Evolutionary conservation across 73 alveolate species (phyloP).

Genomic region (Symbiodinium pilosum): DNA sequence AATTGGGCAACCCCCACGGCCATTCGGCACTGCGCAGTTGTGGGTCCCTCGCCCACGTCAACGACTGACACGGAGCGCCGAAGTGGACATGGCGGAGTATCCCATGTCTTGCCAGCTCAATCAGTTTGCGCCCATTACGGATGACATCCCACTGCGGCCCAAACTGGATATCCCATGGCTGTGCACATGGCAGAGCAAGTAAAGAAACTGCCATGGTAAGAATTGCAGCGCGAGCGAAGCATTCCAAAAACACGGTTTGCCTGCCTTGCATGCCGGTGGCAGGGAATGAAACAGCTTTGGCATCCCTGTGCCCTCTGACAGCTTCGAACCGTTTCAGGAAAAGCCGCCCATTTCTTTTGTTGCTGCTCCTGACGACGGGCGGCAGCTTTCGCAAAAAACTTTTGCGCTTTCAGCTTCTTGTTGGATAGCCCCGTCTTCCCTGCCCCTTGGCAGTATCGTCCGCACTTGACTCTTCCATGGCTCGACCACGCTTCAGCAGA

Average conservation of each 20-base stretch:
- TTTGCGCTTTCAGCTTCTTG: background rate
- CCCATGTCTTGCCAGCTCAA: background rate
- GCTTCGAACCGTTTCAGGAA: background rate
- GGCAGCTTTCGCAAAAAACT: background rate
- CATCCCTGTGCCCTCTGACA: background rate
- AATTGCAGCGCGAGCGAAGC: background rate
- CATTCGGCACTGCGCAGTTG: background rate
- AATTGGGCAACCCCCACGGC: background rate
- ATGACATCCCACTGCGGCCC: background rate
- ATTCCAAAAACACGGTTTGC: background rate
- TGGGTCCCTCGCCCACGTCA: background rate
- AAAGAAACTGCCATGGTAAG: background rate
- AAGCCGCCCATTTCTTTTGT: too few relatives aligned
- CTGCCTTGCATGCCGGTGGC: background rate
- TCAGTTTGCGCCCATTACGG: background rate
- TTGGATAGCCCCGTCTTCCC: background rate
- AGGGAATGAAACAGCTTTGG: background rate
- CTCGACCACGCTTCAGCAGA: background rate
- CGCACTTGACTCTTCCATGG: background rate
- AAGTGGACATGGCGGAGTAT: background rate
- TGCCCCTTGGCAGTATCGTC: background rate
- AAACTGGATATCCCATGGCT: background rate
- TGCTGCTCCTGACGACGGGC: too few relatives aligned
- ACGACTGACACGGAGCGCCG: constrained; percentile 11
- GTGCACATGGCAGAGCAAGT: background rate